Evolutionary conservation across 805 yeast genomes (phyloP).

Genomic region (Torulaspora indica): DNA sequence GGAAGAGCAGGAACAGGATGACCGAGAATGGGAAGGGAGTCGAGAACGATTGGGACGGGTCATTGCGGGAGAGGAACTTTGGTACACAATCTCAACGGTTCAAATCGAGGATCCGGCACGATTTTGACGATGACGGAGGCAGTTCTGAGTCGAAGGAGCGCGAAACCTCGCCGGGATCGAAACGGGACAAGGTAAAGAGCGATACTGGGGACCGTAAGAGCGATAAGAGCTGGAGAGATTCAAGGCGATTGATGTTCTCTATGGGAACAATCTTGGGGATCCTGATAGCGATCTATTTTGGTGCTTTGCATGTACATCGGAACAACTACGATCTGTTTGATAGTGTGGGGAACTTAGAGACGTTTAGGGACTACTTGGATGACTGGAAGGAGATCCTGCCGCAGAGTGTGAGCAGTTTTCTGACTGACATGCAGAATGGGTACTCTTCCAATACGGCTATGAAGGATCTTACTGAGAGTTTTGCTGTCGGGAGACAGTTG

Average conservation of each 20-base stretch:
- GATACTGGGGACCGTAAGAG: background rate
- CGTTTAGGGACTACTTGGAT: conserved; percentile 52
- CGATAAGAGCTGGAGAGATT: conserved; percentile 37
- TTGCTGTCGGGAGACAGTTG: conserved; percentile 78
- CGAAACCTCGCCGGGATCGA: conserved; percentile 4
- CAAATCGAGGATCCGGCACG: conserved; percentile 9
- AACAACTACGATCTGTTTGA: conserved; percentile 38
- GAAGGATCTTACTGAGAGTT: conserved; percentile 66
- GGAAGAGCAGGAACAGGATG: background rate
- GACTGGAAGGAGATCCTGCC: conserved; percentile 80
- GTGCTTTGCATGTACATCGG: conserved; percentile 34
- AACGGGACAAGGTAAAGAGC: conserved; percentile 1
- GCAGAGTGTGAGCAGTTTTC: conserved; percentile 50
- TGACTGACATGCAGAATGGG: conserved; percentile 46
- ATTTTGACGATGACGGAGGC: conserved; percentile 5
- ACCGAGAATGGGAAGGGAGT: background rate
- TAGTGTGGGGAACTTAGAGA: conserved; percentile 51
- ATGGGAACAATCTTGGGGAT: conserved; percentile 74
- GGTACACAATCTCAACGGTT: conserved; percentile 4
- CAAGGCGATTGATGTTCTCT: conserved; percentile 57
- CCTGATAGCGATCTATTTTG: conserved; percentile 56
- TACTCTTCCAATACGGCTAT: conserved; percentile 16
- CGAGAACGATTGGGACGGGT: conserved; percentile 1
- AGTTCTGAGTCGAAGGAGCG: background rate
- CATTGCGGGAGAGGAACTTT: conserved; percentile 1